Evolutionary conservation across 345 rosid species (phyloP), one percentile per base, ranked within the genome.

Genomic region (Citrus australasica): DNA sequence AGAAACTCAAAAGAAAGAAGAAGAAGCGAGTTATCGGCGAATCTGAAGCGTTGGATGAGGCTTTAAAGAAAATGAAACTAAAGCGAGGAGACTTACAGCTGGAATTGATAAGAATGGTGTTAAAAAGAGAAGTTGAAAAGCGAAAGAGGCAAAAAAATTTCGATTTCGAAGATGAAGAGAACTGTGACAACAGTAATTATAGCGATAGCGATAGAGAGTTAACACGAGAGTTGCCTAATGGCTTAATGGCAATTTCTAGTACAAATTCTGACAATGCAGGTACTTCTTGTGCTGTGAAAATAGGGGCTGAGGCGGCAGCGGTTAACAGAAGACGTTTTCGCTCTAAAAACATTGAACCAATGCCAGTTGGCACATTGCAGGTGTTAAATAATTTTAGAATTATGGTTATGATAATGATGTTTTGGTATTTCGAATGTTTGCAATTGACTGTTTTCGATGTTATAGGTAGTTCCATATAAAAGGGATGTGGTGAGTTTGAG

Each of bases 281-380:
- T 81, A 85, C 90, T 85, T 86, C 86, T 76, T 87, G 89, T 77
- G 90, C 89, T 85, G 85, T 90, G 68, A 94, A 90, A 84, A 84
- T 94, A 5, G 98, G 92, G 0, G 90, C 66, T 55, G 91, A 86
- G 63, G 74, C 86, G 2, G 74, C 77, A 64, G 60, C 88, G 1
- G 79, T 84, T 70, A 60, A 82, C 32, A 87, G 89, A 76, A 82
- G 98, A 73, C 85, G 89, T 32, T 92, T 91, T 73, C 86, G 99
- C 82, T 96, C 98, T 40, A 94, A 96, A 82, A 96, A 94, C 79
- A 86, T 92, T 46, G 98, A 92, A 76, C 98, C 94, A 61, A 69
- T 86, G 71, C 93, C 95, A 51, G 24, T 89, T 80, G 95, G 92
- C 67, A 82, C 86, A 79, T 69, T 89, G 85, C 91, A 92, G 97